Evolutionary conservation across 1,284 basidiomycete species (phyloP).

Genomic region (Trichosporon ovoides): DNA sequence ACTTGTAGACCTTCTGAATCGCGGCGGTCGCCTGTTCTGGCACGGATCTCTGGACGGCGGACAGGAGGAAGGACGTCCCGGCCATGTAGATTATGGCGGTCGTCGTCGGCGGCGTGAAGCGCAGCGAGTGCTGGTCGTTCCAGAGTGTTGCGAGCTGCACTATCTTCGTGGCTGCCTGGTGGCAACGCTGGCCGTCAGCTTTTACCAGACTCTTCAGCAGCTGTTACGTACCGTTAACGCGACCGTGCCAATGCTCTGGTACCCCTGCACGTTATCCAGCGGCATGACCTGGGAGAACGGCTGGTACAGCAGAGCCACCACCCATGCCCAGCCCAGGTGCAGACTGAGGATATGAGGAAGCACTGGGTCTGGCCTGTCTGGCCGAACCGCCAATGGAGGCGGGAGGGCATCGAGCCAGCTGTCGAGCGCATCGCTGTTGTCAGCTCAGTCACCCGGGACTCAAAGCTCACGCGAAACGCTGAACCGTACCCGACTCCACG

Average conservation of each 20-base stretch:
- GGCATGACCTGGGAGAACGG: conserved; percentile 50
- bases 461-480: not conserved
- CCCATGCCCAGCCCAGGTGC: conserved; percentile 61
- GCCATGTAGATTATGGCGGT: conserved; percentile 62
- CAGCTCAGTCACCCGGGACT: not conserved
- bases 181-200: conserved; percentile 51
- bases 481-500: conserved; percentile 8
- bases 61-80: conserved; percentile 51
- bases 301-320: conserved; percentile 60
- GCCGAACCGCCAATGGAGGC: conserved; percentile 48
- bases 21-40: conserved; percentile 7
- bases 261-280: not conserved
- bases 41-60: conserved; percentile 10
- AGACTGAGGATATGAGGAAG: conserved; percentile 61
- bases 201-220: too few relatives aligned
- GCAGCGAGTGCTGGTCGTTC: conserved; percentile 57
- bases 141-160: conserved; percentile 59
- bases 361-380: conserved; percentile 51
- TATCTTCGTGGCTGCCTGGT: conserved; percentile 61
- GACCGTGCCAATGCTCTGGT: not conserved
- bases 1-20: conserved; percentile 11
- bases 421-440: conserved; percentile 50
- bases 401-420: conserved; percentile 59
- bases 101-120: conserved; percentile 61
- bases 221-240: conserved; percentile 13